A percentile compares a stretch with the other conserved stretches of the same genome.
phyloP scores from a whole-genome alignment of 2,329 filamentous ascomycete species.

The Cryphonectria nitschkei region DNA sequence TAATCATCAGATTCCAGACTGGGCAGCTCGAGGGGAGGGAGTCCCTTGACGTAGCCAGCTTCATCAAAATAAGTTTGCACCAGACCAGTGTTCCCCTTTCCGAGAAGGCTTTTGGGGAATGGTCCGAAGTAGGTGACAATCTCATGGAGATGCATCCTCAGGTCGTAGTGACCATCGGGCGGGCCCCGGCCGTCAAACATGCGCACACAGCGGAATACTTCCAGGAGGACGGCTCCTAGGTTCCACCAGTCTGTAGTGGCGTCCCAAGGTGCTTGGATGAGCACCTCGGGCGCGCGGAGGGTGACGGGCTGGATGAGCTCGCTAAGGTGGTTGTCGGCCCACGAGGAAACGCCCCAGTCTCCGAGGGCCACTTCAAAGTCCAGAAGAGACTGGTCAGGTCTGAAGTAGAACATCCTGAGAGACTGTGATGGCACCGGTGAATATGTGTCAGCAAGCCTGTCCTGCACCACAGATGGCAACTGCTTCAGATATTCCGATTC shows the following conservation, averaged over 20 bases:
- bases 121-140: slow-evolving; percentile 15
- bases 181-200: slow-evolving; percentile 9
- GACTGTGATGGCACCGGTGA: slow-evolving; percentile 2
- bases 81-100: neutral
- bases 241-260: slow-evolving; percentile 33
- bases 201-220: slow-evolving; percentile 14
- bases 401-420: slow-evolving; percentile 9
- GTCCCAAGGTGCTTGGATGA: slow-evolving; percentile 34
- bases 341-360: slow-evolving; percentile 34
- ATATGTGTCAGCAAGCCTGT: slow-evolving; percentile 8
- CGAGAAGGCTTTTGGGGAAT: slow-evolving; percentile 6
- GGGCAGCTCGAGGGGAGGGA: neutral
- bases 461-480: neutral
- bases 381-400: neutral
- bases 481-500: slow-evolving; percentile 28
- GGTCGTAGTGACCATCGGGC: slow-evolving; percentile 9
- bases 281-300: slow-evolving; percentile 35
- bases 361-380: slow-evolving; percentile 32
- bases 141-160: slow-evolving; percentile 11
- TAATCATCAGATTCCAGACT: slow-evolving; percentile 4
- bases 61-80: slow-evolving; percentile 13
- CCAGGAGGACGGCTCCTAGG: slow-evolving; percentile 32
- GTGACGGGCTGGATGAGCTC: slow-evolving; percentile 33
- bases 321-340: slow-evolving; percentile 29
- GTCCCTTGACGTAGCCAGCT: neutral